phyloP scores from a whole-genome alignment of 1,284 basidiomycete species.

The Mycosarcoma mackinlayi region DNA sequence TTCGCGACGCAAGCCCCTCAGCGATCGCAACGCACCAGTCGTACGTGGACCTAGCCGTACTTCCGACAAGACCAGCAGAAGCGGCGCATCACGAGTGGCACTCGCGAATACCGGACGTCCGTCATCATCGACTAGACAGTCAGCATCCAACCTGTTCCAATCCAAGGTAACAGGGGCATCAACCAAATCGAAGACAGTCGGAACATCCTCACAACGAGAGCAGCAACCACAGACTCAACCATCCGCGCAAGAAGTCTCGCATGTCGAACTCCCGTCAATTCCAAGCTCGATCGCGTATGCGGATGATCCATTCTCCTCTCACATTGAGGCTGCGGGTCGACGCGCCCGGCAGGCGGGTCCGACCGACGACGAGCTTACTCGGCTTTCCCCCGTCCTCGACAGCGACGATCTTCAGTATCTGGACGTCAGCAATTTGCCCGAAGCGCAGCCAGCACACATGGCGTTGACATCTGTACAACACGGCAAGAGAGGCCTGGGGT shows the following conservation, averaged over 20 bases:
- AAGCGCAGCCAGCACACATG: neutral
- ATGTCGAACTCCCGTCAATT: constrained; percentile 6
- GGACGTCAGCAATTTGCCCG: constrained; percentile 7
- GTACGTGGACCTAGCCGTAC: neutral
- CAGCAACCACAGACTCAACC: neutral
- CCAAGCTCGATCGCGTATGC: neutral
- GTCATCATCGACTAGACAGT: neutral
- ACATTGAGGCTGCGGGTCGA: constrained; percentile 17
- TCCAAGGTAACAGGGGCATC: no score
- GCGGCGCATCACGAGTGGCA: neutral
- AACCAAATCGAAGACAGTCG: neutral
- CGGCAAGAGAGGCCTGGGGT: neutral
- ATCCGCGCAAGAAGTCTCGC: neutral
- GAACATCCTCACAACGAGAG: neutral
- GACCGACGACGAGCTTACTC: constrained; percentile 13
- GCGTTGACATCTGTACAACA: neutral
- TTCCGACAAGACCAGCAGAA: neutral
- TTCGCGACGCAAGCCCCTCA: constrained; percentile 21
- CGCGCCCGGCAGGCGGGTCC: neutral
- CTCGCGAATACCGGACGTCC: no score
- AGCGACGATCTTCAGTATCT: constrained; percentile 42
- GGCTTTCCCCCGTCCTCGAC: constrained; percentile 21
- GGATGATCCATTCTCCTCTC: constrained; percentile 5
- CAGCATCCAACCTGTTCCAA: no score
- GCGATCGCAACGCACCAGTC: constrained; percentile 23